phyloP scores from a whole-genome alignment of 169 alveolate genomes.

The Cryptosporidium tyzzeri region DNA sequence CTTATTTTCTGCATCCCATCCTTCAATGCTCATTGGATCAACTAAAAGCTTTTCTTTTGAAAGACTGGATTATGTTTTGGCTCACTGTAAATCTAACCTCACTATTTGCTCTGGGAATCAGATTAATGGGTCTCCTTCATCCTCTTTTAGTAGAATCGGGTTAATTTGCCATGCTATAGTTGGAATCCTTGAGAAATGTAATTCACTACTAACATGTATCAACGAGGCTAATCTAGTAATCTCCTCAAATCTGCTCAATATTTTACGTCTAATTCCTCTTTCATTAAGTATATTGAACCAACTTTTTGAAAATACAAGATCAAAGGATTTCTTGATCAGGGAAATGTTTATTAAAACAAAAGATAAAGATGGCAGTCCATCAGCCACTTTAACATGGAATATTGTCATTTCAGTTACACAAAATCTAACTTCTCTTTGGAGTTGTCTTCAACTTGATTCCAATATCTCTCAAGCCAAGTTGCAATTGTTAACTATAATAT shows the following conservation, averaged over 20 bases:
- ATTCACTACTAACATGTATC: not conserved
- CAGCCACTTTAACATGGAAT: constrained; percentile 9
- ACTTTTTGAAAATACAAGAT: constrained; percentile 29
- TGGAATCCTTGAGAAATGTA: constrained; percentile 8
- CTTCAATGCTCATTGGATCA: constrained; percentile 24
- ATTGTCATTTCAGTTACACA: constrained; percentile 6
- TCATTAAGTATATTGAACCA: constrained; percentile 16
- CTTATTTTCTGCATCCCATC: constrained; percentile 48
- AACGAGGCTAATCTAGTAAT: not conserved
- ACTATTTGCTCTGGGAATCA: constrained; percentile 1
- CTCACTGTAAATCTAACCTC: not conserved
- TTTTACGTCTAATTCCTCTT: constrained; percentile 4
- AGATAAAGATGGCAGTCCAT: not conserved
- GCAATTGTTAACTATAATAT: not conserved
- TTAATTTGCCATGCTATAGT: constrained; percentile 24
- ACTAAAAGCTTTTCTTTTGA: constrained; percentile 17
- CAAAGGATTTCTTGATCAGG: constrained; percentile 19
- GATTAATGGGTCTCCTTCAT: not conserved
- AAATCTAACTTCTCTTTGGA: constrained; percentile 10
- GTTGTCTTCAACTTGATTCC: not conserved
- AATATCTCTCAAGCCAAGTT: not conserved
- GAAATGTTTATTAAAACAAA: not conserved
- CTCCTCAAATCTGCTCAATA: not conserved
- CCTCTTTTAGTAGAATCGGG: constrained; percentile 39
- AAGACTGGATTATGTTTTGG: not conserved